Conservation (phyloP, 1,139 yeast genomes). For the Blastobotrys elegans region DNA sequence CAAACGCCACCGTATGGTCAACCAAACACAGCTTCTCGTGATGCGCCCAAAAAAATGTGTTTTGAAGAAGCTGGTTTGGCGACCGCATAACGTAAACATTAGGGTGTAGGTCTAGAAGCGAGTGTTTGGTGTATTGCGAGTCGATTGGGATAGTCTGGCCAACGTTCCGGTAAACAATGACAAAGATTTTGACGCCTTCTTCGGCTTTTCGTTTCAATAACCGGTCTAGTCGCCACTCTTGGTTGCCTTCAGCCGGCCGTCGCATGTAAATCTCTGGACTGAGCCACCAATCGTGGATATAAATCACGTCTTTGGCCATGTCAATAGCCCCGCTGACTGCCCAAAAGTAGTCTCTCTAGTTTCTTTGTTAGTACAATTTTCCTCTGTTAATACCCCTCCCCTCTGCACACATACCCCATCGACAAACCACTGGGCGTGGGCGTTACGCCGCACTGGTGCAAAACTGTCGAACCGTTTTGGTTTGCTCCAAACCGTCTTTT, state of each 20-base stretch:
- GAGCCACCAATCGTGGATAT: conserved; percentile 98
- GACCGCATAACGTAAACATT: conserved; percentile 90
- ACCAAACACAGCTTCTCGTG: conserved; percentile 88
- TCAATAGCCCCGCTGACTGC: conserved; percentile 88
- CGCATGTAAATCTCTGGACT: conserved; percentile 90
- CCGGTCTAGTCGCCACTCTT: conserved; percentile 89
- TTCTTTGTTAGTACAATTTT: background rate
- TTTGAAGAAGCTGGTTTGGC: conserved; percentile 90
- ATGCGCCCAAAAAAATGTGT: conserved; percentile 97
- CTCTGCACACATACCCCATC: conserved; percentile 51
- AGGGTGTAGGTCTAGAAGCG: conserved; percentile 75
- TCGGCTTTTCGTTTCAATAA: conserved; percentile 84
- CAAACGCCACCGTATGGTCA: conserved; percentile 83
- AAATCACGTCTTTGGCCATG: conserved; percentile 91
- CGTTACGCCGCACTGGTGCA: conserved; percentile 83
- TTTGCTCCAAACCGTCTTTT: conserved; percentile 64
- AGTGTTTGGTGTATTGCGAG: conserved; percentile 90
- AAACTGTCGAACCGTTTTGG: conserved; percentile 77
- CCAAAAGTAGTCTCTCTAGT: conserved; percentile 85
- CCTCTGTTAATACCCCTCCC: conserved; percentile 3
- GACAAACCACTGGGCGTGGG: conserved; percentile 94
- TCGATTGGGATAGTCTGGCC: conserved; percentile 93
- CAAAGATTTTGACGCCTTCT: conserved; percentile 90
- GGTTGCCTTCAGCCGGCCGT: conserved; percentile 93
- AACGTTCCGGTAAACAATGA: conserved; percentile 91